Evolutionary conservation across 1,284 basidiomycete genomes (phyloP).

Genomic region (Porogramme epimiltina): DNA sequence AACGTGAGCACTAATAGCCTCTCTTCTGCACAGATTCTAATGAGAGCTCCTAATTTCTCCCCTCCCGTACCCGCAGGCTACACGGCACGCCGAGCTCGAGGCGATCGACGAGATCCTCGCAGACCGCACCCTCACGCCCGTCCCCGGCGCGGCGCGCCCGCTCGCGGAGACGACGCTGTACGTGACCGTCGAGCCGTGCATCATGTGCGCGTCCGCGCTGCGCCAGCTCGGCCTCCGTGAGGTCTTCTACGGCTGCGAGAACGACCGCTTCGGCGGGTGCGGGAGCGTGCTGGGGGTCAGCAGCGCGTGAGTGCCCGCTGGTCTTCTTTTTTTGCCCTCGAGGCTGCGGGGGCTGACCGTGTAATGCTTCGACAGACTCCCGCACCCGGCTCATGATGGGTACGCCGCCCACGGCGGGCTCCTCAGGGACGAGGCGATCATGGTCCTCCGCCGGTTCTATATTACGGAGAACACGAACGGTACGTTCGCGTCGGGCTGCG

Average conservation of each 20-base stretch:
- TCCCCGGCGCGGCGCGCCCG: slow-evolving; percentile 56
- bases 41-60: neutral
- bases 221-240: slow-evolving; percentile 91
- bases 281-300: slow-evolving; percentile 94
- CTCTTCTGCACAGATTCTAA: neutral
- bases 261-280: slow-evolving; percentile 97
- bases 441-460: slow-evolving; percentile 94
- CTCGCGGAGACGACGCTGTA: slow-evolving; percentile 87
- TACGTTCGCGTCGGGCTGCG: slow-evolving; percentile 39
- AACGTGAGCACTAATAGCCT: slow-evolving; percentile 59
- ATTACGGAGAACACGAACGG: slow-evolving; percentile 94
- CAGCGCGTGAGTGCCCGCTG: slow-evolving; percentile 28
- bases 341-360: too few species aligned
- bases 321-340: too few species aligned
- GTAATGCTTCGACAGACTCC: slow-evolving; percentile 41
- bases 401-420: slow-evolving; percentile 86
- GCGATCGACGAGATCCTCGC: slow-evolving; percentile 91
- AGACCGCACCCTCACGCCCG: slow-evolving; percentile 57
- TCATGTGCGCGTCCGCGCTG: slow-evolving; percentile 97
- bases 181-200: slow-evolving; percentile 98
- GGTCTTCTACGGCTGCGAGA: slow-evolving; percentile 93
- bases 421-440: slow-evolving; percentile 90
- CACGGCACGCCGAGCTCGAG: slow-evolving; percentile 96
- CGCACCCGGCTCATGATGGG: slow-evolving; percentile 71
- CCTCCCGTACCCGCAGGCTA: slow-evolving; percentile 75